Percentiles rank a stretch among this genome's conserved stretches.
Conservation (phyloP, 202 grass and related monocot species). For the Sporobolus alterniflorus region DNA sequence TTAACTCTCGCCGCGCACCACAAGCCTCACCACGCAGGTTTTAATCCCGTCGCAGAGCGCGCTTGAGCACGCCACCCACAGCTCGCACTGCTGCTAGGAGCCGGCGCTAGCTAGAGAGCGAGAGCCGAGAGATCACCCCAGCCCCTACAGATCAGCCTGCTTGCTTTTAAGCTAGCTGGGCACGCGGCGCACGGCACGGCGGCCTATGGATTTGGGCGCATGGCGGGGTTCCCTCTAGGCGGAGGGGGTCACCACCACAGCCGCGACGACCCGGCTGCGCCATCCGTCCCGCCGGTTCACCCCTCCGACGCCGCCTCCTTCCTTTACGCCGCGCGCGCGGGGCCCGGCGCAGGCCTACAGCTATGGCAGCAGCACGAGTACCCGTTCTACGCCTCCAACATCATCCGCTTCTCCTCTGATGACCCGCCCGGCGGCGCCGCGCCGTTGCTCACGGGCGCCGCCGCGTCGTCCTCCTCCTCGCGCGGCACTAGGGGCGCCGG, state of each 20-base stretch:
- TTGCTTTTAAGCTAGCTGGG: neutral
- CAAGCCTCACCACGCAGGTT: slow-evolving; percentile 28
- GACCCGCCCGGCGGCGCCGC: slow-evolving; percentile 34
- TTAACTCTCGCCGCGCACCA: slow-evolving; percentile 44
- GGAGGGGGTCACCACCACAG: slow-evolving; percentile 54
- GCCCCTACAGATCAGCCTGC: no score
- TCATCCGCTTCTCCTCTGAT: slow-evolving; percentile 85
- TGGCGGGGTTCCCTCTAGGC: slow-evolving; percentile 96
- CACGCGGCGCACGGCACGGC: slow-evolving; percentile 36
- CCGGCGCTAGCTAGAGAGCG: neutral
- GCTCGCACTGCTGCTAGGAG: neutral
- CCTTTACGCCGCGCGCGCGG: slow-evolving; percentile 48
- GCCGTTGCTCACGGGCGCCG: slow-evolving; percentile 26
- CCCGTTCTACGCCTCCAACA: slow-evolving; percentile 57
- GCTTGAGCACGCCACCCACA: slow-evolving; percentile 8
- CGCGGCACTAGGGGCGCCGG: slow-evolving; percentile 24
- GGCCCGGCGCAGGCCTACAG: slow-evolving; percentile 61
- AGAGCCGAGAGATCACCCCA: no score
- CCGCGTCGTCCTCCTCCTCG: slow-evolving; percentile 30
- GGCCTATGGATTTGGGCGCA: slow-evolving; percentile 80
- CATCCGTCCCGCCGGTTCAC: slow-evolving; percentile 49
- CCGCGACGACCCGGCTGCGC: slow-evolving; percentile 24
- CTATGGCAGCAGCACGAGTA: slow-evolving; percentile 82
- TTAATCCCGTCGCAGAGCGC: slow-evolving; percentile 23
- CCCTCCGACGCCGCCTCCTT: slow-evolving; percentile 49